Evolutionary conservation across 1,139 yeast species (phyloP).

Genomic region (Eremothecium coryli): DNA sequence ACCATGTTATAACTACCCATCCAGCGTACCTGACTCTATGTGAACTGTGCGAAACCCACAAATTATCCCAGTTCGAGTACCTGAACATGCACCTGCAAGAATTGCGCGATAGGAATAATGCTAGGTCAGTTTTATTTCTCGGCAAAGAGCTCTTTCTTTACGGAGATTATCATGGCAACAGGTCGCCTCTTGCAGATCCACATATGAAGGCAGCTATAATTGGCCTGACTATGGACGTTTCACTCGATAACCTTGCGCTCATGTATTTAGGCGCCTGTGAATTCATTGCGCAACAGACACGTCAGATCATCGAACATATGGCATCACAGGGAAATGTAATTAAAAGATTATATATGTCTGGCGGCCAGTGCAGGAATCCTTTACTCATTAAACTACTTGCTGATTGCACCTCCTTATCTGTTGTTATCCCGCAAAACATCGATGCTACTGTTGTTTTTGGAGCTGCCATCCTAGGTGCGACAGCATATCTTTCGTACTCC

Average conservation of each 20-base stretch:
- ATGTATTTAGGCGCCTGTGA: slow-evolving; percentile 91
- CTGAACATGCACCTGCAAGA: slow-evolving; percentile 66
- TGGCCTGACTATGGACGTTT: slow-evolving; percentile 86
- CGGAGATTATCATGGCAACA: slow-evolving; percentile 94
- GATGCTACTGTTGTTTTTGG: slow-evolving; percentile 97
- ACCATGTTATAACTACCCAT: slow-evolving; percentile 82
- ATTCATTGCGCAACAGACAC: slow-evolving; percentile 93
- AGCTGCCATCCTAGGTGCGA: slow-evolving; percentile 88
- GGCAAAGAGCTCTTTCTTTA: slow-evolving; percentile 83
- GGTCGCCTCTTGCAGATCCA: slow-evolving; percentile 95
- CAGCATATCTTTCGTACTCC: slow-evolving; percentile 38
- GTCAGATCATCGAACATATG: slow-evolving; percentile 87
- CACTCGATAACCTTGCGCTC: slow-evolving; percentile 74
- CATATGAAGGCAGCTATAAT: slow-evolving; percentile 87
- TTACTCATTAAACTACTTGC: slow-evolving; percentile 82
- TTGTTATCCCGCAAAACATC: slow-evolving; percentile 84
- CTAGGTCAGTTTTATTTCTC: slow-evolving; percentile 66
- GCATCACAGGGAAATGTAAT: slow-evolving; percentile 69
- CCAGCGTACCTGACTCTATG: slow-evolving; percentile 74
- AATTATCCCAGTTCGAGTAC: slow-evolving; percentile 71
- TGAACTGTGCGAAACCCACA: slow-evolving; percentile 52
- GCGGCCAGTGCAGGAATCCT: slow-evolving; percentile 93
- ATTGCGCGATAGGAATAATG: slow-evolving; percentile 45
- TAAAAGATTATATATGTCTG: slow-evolving; percentile 75
- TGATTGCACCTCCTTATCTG: slow-evolving; percentile 87